Conservation (phyloP, 2,329 filamentous ascomycete genomes). For the Penicillium sp. region DNA sequence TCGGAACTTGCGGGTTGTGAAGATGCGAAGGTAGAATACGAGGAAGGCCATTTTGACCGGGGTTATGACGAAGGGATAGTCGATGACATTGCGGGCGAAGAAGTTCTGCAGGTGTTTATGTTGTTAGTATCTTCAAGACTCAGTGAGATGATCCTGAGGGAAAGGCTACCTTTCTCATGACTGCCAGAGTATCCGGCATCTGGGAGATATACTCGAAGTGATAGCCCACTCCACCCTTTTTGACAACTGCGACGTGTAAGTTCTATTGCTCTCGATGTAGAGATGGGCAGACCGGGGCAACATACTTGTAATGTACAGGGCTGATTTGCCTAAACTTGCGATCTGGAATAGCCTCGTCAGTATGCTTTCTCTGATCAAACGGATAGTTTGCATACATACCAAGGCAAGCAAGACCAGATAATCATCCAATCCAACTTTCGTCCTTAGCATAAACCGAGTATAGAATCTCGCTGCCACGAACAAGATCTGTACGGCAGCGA, state of each 20-base stretch:
- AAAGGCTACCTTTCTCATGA: neutral
- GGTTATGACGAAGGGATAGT: slow-evolving; percentile 15
- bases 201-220: neutral
- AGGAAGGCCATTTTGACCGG: slow-evolving; percentile 19
- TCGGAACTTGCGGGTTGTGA: neutral
- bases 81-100: neutral
- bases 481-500: slow-evolving; percentile 21
- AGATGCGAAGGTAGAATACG: slow-evolving; percentile 4
- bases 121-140: neutral
- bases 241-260: neutral
- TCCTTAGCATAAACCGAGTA: slow-evolving; percentile 21
- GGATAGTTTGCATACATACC: slow-evolving; percentile 10
- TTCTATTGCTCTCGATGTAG: neutral
- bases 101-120: neutral
- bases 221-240: neutral
- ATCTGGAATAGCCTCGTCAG: neutral
- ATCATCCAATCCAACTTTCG: slow-evolving; percentile 20
- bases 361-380: neutral
- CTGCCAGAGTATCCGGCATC: neutral
- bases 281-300: neutral
- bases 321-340: neutral
- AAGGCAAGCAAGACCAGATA: slow-evolving; percentile 25
- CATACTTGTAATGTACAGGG: neutral
- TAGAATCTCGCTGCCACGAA: slow-evolving; percentile 23
- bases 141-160: too few relatives aligned